These are phyloP conservation scores for Talinum fruticosum DNA, from an alignment of 148 eudicot genomes.

Conservation along the genomic window DNA sequence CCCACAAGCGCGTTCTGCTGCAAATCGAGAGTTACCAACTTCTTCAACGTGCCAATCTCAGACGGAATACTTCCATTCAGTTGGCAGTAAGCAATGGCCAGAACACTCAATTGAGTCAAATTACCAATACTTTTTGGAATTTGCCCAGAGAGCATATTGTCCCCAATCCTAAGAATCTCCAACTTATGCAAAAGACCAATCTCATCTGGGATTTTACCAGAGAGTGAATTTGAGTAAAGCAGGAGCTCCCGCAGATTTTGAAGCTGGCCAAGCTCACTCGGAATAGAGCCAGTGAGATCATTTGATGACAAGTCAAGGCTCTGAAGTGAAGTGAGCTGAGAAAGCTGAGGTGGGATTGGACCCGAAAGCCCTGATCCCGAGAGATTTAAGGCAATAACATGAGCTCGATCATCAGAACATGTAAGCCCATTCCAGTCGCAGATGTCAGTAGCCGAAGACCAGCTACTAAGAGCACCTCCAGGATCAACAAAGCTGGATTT, in stretches of 20 bases:
- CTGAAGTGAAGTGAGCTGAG: constrained; percentile 55
- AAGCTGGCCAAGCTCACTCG: constrained; percentile 58
- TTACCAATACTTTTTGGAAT: constrained; percentile 46
- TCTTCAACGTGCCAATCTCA: constrained; percentile 63
- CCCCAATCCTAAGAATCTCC: constrained; percentile 73
- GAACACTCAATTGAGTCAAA: constrained; percentile 50
- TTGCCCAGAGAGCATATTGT: constrained; percentile 57
- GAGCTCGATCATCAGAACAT: constrained; percentile 62
- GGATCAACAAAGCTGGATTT: constrained; percentile 57
- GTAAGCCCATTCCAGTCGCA: constrained; percentile 73
- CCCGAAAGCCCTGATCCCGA: constrained; percentile 62
- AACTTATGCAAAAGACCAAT: constrained; percentile 51
- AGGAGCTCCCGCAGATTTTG: constrained; percentile 47
- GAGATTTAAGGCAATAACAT: constrained; percentile 53
- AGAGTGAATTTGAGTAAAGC: constrained; percentile 54
- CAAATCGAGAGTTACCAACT: constrained; percentile 56
- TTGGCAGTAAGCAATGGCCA: constrained; percentile 69
- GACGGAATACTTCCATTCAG: constrained; percentile 71
- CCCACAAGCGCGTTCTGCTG: constrained; percentile 65
- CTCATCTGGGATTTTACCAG: constrained; percentile 61
- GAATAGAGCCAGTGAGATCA: constrained; percentile 59
- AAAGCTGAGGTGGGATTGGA: constrained; percentile 49
- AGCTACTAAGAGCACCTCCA: constrained; percentile 42
- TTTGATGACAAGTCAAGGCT: constrained; percentile 64
- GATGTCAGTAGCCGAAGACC: constrained; percentile 47